A percentile compares a stretch with the other conserved stretches of the same genome.
phyloP scores from a whole-genome alignment of 2,329 filamentous ascomycete genomes.

The Sporothrix luriei region DNA sequence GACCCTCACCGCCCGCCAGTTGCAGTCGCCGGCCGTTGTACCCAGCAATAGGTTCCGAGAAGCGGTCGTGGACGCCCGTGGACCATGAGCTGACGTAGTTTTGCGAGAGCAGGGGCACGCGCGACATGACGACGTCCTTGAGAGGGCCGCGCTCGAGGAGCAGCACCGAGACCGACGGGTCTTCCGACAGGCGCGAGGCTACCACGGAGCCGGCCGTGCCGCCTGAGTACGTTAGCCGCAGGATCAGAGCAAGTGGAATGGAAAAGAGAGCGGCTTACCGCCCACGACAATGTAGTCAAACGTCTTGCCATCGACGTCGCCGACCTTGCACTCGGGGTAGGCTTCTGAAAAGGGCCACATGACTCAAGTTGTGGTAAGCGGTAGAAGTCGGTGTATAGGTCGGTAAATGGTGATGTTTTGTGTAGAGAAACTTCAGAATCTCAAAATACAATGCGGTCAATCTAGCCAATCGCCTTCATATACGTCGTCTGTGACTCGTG shows the following conservation, averaged over 20 bases:
- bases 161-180: conserved; percentile 45
- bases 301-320: conserved; percentile 38
- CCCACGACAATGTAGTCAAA: conserved; percentile 54
- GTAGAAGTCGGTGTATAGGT: background rate
- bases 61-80: conserved; percentile 38
- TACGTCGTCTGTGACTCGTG: no score
- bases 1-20: conserved; percentile 40
- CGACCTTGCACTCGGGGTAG: conserved; percentile 38
- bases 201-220: conserved; percentile 54
- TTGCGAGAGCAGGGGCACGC: conserved; percentile 43
- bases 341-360: conserved; percentile 39
- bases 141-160: conserved; percentile 45
- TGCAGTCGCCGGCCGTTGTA: conserved; percentile 35
- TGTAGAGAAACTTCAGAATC: background rate
- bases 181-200: conserved; percentile 49
- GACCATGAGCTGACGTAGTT: conserved; percentile 36
- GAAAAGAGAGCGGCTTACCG: conserved; percentile 34
- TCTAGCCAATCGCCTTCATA: no score
- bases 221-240: conserved; percentile 37
- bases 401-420: no score
- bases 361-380: background rate
- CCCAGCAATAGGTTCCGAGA: conserved; percentile 39
- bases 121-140: conserved; percentile 39
- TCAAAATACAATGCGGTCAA: background rate
- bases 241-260: background rate